Evolutionary conservation across 1,139 yeast species (phyloP).

Genomic region (Ogataea hybrid): DNA sequence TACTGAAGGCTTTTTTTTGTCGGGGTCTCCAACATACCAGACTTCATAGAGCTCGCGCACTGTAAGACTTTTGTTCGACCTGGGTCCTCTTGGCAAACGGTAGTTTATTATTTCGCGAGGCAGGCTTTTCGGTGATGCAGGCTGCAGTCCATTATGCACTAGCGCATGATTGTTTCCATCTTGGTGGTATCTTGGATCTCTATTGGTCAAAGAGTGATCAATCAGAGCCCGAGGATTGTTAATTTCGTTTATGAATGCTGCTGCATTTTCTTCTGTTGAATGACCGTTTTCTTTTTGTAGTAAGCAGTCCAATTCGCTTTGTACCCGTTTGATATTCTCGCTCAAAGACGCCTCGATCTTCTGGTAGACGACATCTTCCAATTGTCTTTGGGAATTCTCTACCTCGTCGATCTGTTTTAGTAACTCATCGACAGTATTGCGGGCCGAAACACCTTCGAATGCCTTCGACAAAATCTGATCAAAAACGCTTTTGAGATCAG

Average conservation of each 20-base stretch:
- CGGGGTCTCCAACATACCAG: slow-evolving; percentile 13
- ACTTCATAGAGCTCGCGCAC: slow-evolving; percentile 12
- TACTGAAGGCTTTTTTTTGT: slow-evolving; percentile 10
- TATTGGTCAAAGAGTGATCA: background rate
- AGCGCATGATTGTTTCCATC: background rate
- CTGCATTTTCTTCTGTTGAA: background rate
- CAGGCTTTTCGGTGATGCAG: background rate
- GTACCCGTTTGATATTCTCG: background rate
- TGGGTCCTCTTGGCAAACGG: slow-evolving; percentile 16
- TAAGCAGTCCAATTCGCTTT: background rate
- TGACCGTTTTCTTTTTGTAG: background rate
- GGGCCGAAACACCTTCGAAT: background rate
- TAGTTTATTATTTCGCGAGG: slow-evolving; percentile 10
- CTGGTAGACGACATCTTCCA: background rate
- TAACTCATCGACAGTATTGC: background rate
- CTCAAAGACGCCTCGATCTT: background rate
- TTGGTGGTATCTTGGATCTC: background rate
- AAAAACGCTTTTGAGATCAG: background rate
- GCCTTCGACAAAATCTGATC: background rate
- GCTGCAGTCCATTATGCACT: background rate
- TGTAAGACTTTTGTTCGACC: slow-evolving; percentile 12
- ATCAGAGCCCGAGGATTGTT: background rate
- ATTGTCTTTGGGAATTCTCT: background rate
- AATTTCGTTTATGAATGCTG: background rate
- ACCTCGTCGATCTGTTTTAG: background rate